Evolutionary conservation across 352 stramenopile species (phyloP).

Genomic region (Nothophytophthora sp.): DNA sequence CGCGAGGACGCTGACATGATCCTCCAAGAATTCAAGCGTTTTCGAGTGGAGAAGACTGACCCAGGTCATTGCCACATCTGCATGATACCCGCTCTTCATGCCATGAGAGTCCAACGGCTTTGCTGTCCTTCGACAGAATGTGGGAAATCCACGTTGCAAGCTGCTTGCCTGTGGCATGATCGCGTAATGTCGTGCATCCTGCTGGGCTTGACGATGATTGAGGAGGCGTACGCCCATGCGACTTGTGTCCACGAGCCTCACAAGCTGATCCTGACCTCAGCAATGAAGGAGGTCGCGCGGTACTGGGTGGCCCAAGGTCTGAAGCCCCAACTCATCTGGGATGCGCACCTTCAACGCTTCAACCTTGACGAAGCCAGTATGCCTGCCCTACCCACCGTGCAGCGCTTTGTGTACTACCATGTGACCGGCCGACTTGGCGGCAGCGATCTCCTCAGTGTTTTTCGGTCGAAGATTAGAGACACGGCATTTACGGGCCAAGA

Average conservation of each 20-base stretch:
- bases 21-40: slow-evolving; percentile 1
- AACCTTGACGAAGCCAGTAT: neutral
- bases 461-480: neutral
- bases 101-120: slow-evolving; percentile 2
- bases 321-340: slow-evolving; percentile 19
- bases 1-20: neutral
- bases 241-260: neutral
- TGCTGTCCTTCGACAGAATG: neutral
- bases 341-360: slow-evolving; percentile 4
- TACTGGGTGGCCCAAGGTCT: slow-evolving; percentile 4
- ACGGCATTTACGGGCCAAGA: slow-evolving; percentile 6
- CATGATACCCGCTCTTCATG: neutral
- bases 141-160: neutral
- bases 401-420: slow-evolving; percentile 9
- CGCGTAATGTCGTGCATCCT: slow-evolving; percentile 11
- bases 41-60: slow-evolving; percentile 5
- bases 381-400: neutral
- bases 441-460: neutral
- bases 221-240: slow-evolving; percentile 8
- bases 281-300: slow-evolving; percentile 9
- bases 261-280: slow-evolving; percentile 4
- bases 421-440: slow-evolving; percentile 5
- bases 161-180: slow-evolving; percentile 3
- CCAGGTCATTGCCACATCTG: slow-evolving; percentile 1
- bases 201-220: neutral